Evolutionary conservation across 2,329 filamentous ascomycete genomes (phyloP).

Genomic region (Grosmannia huntii): DNA sequence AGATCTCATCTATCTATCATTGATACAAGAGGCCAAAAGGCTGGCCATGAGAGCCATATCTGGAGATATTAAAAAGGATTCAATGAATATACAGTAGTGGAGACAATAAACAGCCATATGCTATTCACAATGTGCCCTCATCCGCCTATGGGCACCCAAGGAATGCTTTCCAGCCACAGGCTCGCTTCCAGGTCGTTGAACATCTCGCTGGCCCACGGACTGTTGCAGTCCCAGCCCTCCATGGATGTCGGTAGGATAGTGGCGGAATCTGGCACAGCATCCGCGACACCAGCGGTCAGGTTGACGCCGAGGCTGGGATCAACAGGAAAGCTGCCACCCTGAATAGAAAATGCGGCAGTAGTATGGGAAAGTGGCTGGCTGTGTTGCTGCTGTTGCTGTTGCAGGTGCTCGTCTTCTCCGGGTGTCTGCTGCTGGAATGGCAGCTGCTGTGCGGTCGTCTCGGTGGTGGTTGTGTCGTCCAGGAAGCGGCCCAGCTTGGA

Average conservation of each 20-base stretch:
- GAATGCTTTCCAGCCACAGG: conserved; percentile 12
- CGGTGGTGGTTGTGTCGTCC: conserved; percentile 15
- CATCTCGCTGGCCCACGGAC: conserved; percentile 11
- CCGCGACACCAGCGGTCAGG: background rate
- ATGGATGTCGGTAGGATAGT: background rate
- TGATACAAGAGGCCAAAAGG: too few relatives aligned
- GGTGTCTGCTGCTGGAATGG: background rate
- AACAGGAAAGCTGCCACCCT: background rate
- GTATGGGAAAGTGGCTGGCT: background rate
- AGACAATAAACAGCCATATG: background rate
- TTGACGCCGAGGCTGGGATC: background rate
- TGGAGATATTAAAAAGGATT: too few relatives aligned
- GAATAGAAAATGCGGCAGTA: too few relatives aligned
- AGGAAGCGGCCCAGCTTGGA: conserved; percentile 34
- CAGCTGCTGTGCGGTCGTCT: background rate
- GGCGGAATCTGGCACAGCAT: background rate
- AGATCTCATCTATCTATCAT: too few relatives aligned
- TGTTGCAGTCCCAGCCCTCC: conserved; percentile 8
- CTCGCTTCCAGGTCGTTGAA: conserved; percentile 12
- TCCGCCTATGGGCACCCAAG: conserved; percentile 4
- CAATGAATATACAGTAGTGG: too few relatives aligned
- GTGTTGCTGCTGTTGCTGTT: background rate
- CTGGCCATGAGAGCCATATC: too few relatives aligned
- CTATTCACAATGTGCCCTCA: background rate
- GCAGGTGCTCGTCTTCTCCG: background rate